Evolutionary conservation across 2,329 filamentous ascomycete genomes (phyloP).

Genomic region (Chalara sp.): DNA sequence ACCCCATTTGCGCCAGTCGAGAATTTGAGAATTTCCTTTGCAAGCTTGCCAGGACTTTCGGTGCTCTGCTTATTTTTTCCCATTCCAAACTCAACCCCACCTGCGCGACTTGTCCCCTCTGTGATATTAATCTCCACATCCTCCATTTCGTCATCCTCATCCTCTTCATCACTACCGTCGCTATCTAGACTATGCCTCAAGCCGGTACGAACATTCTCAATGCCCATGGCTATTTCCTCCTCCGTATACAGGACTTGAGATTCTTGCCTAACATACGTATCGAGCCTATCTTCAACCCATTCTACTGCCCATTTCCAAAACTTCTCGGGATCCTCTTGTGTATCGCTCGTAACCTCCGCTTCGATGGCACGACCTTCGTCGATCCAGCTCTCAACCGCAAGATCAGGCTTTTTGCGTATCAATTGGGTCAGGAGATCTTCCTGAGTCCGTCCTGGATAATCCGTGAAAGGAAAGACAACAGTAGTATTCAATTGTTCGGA

Average conservation of each 20-base stretch:
- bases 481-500: constrained; percentile 61
- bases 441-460: constrained; percentile 65
- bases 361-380: constrained; percentile 49
- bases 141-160: constrained; percentile 49
- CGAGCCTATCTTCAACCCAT: constrained; percentile 35
- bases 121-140: constrained; percentile 33
- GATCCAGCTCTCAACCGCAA: constrained; percentile 67
- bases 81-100: constrained; percentile 13
- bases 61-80: constrained; percentile 13
- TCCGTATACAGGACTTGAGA: constrained; percentile 63
- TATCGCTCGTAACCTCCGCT: constrained; percentile 16
- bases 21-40: constrained; percentile 42
- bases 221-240: constrained; percentile 59
- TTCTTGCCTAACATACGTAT: constrained; percentile 36
- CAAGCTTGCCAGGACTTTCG: constrained; percentile 14
- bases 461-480: constrained; percentile 69
- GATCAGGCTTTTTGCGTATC: constrained; percentile 78
- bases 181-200: constrained; percentile 39
- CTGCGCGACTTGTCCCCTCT: constrained; percentile 8
- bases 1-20: constrained; percentile 37
- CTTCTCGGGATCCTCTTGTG: constrained; percentile 43
- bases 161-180: constrained; percentile 49
- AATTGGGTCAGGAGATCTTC: constrained; percentile 61
- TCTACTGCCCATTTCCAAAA: constrained; percentile 44
- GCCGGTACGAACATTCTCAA: constrained; percentile 67